These are phyloP conservation scores for Venturia aucupariae DNA, from an alignment of 2,329 filamentous ascomycete species.

Conservation along the genomic window DNA sequence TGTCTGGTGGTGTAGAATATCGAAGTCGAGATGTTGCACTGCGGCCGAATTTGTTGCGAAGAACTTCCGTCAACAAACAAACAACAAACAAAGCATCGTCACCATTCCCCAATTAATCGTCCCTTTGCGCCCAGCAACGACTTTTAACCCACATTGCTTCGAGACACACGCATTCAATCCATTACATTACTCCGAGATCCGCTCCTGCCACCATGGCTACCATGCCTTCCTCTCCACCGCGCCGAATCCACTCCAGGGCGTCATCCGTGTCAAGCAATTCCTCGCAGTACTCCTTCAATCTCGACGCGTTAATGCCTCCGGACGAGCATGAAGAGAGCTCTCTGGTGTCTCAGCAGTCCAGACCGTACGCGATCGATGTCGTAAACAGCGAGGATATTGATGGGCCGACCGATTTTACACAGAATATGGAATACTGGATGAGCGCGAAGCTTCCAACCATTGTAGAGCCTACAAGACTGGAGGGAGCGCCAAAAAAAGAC, in stretches of 20 bases:
- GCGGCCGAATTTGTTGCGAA: not conserved
- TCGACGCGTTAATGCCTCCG: constrained; percentile 27
- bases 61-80: not conserved
- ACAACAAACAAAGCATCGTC: constrained; percentile 6
- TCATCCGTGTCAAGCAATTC: not conserved
- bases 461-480: not conserved
- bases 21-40: too few species aligned
- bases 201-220: not conserved
- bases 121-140: not conserved
- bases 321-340: constrained; percentile 25
- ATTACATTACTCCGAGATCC: not conserved
- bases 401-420: constrained; percentile 33
- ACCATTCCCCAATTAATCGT: not conserved
- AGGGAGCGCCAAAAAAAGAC: not conserved
- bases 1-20: not conserved
- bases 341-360: constrained; percentile 21
- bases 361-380: constrained; percentile 25
- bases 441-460: constrained; percentile 10
- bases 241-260: not conserved
- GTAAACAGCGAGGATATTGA: constrained; percentile 32
- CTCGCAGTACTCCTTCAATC: constrained; percentile 29
- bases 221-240: not conserved
- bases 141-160: not conserved
- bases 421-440: constrained; percentile 37
- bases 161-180: not conserved